Base-by-base conservation (phyloP, 2,329 filamentous ascomycete species). In the Didymella sp. region DNA sequence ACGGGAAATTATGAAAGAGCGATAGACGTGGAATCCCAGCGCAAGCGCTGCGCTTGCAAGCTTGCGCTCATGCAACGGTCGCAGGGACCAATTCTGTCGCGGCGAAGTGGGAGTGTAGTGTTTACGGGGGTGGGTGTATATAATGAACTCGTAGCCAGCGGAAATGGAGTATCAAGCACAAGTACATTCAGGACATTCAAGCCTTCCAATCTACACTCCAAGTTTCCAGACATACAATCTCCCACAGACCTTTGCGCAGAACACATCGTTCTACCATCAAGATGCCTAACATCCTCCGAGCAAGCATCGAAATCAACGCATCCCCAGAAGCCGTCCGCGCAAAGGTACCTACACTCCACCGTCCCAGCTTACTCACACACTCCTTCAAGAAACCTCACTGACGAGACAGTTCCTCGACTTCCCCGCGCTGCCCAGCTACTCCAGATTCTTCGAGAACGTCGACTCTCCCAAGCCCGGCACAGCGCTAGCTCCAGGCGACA, bases 261-360 rank as follows among this genome's bases (percentile, higher is more conserved):
- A 27, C 25, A 27, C 25, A 27, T 27, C 25, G 25, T 5, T 6
- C n/a, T 12, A 1, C 3, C 3, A 15, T 7, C 38, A 41, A 4
- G 2, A 41, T 41, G 38, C 6, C 38, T 1, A 41, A 41, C 38
- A 6, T 41, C 6, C 43, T 61, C 27, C 45, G 46, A 38, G 46
- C 58, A 27, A 61, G 37, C 31, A 62, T 63, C 33, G 63, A 68
- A 28, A 68, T 68, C 33, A 59, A 59, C n/a, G 56, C 61, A 2
- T 25, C 61, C 8, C 65, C 63, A 1, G 30, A 44, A 1, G 48
- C 17, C 0, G 65, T 68, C 2, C 53, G 65, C 27, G 52, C 41
- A 46, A 67, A 48, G 13, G 51, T 48, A 48, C 8, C n/a, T n/a
- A n/a, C n/a, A n/a, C n/a, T n/a, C n/a, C n/a, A n/a, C n/a, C n/a